Evolutionary conservation across 495 filamentous ascomycete species (phyloP).

Genomic region (Xylaria bambusicola): DNA sequence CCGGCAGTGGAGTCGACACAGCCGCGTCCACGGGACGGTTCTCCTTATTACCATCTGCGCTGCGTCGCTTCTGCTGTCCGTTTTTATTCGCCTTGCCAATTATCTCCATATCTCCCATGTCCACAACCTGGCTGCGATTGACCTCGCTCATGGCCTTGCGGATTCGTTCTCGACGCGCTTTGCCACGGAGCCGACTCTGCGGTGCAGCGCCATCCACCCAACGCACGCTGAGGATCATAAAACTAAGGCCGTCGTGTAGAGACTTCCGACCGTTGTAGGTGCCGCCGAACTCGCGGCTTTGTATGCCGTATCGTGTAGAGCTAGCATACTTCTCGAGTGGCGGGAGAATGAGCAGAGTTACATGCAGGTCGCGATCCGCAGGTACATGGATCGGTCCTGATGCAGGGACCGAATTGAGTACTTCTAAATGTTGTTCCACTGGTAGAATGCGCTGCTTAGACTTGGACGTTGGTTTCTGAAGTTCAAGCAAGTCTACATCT

Average conservation of each 20-base stretch:
- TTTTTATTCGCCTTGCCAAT: slow-evolving; percentile 18
- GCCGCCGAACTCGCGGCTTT: slow-evolving; percentile 71
- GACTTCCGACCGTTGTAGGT: slow-evolving; percentile 41
- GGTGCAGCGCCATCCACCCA: slow-evolving; percentile 75
- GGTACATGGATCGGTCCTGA: slow-evolving; percentile 56
- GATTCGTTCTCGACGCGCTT: slow-evolving; percentile 51
- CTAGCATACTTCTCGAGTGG: slow-evolving; percentile 72
- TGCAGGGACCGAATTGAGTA: slow-evolving; percentile 45
- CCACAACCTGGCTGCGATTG: slow-evolving; percentile 35
- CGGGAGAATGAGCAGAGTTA: slow-evolving; percentile 82
- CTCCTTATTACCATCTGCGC: slow-evolving; percentile 48
- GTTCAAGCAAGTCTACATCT: slow-evolving; percentile 62
- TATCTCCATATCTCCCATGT: slow-evolving; percentile 28
- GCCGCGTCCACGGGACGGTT: slow-evolving; percentile 28
- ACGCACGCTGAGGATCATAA: slow-evolving; percentile 72
- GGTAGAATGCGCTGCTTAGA: slow-evolving; percentile 27
- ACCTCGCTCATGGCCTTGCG: slow-evolving; percentile 47
- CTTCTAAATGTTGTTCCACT: slow-evolving; percentile 32
- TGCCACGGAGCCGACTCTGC: slow-evolving; percentile 53
- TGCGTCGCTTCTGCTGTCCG: slow-evolving; percentile 7
- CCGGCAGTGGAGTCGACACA: not conserved
- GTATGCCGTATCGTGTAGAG: slow-evolving; percentile 74
- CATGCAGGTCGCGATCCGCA: slow-evolving; percentile 72
- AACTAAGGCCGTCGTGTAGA: slow-evolving; percentile 84
- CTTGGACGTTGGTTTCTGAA: slow-evolving; percentile 49